Percentiles rank a stretch among this genome's conserved stretches.
Conservation (phyloP, 2,329 filamentous ascomycete species). For the Beauveria varroae region DNA sequence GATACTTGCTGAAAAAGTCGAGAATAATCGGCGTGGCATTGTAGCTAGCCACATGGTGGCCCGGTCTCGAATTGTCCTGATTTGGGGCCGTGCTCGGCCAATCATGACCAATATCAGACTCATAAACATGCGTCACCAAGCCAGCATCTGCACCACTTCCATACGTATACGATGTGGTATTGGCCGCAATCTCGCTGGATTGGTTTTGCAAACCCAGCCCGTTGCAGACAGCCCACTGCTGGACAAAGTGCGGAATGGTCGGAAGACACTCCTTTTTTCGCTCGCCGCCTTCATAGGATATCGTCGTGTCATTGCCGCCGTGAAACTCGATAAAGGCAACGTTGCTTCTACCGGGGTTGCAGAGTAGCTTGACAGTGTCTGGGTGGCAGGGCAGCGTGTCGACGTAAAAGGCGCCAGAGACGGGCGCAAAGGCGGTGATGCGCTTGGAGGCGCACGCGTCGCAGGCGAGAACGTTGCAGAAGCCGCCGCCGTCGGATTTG, state of each 20-base stretch:
- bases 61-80: slow-evolving; percentile 23
- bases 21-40: slow-evolving; percentile 32
- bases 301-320: slow-evolving; percentile 37
- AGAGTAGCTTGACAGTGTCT: slow-evolving; percentile 27
- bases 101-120: slow-evolving; percentile 24
- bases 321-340: slow-evolving; percentile 42
- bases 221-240: slow-evolving; percentile 29
- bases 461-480: slow-evolving; percentile 33
- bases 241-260: slow-evolving; percentile 30
- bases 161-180: slow-evolving; percentile 23
- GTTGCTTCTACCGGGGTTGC: slow-evolving; percentile 25
- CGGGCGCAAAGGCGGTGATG: slow-evolving; percentile 32
- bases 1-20: slow-evolving; percentile 26
- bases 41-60: slow-evolving; percentile 23
- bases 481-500: slow-evolving; percentile 34
- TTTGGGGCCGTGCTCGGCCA: slow-evolving; percentile 32
- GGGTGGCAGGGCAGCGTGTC: slow-evolving; percentile 25
- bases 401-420: slow-evolving; percentile 33
- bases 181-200: slow-evolving; percentile 14
- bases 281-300: slow-evolving; percentile 35
- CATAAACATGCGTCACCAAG: slow-evolving; percentile 25
- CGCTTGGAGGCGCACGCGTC: slow-evolving; percentile 23
- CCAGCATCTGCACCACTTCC: slow-evolving; percentile 14
- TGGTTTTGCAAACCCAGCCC: slow-evolving; percentile 14
- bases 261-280: slow-evolving; percentile 35